phyloP scores from a whole-genome alignment of 352 stramenopile genomes.

The Phytopythium sindhum region DNA sequence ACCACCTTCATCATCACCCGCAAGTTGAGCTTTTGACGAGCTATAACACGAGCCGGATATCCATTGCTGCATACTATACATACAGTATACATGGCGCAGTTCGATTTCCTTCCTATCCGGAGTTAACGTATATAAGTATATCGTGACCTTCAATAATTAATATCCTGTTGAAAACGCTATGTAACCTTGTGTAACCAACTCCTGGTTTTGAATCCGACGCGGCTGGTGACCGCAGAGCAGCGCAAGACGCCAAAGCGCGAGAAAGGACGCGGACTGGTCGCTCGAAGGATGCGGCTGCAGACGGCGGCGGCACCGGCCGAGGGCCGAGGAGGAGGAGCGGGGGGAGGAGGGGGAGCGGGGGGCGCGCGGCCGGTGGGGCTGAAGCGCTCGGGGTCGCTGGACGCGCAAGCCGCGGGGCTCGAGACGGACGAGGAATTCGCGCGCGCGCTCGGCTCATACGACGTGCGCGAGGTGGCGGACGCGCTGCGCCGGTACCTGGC shows the following conservation, averaged over 20 bases:
- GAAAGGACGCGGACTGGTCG: neutral
- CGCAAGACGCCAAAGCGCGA: too few species aligned
- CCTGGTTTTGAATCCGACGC: too few species aligned
- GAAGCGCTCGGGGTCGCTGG: conserved; percentile 16
- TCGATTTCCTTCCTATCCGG: too few species aligned
- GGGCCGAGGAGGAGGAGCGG: neutral
- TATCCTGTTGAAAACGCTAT: too few species aligned
- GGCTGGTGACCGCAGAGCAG: too few species aligned
- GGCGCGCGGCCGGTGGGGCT: neutral
- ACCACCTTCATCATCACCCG: neutral
- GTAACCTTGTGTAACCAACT: too few species aligned
- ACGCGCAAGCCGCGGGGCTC: conserved; percentile 23
- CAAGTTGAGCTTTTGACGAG: too few species aligned
- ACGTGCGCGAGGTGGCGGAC: conserved; percentile 52
- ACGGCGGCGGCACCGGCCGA: neutral
- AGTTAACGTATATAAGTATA: too few species aligned
- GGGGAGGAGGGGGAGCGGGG: neutral
- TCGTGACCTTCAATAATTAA: too few species aligned
- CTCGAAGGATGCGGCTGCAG: neutral
- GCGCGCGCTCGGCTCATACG: conserved; percentile 58
- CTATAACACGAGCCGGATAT: too few species aligned
- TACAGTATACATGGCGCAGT: too few species aligned
- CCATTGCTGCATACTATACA: too few species aligned
- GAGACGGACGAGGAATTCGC: conserved; percentile 77
- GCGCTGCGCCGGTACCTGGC: conserved; percentile 66